phyloP scores from a whole-genome alignment of 176 grass and related monocot species.

The Raddia distichophylla region DNA sequence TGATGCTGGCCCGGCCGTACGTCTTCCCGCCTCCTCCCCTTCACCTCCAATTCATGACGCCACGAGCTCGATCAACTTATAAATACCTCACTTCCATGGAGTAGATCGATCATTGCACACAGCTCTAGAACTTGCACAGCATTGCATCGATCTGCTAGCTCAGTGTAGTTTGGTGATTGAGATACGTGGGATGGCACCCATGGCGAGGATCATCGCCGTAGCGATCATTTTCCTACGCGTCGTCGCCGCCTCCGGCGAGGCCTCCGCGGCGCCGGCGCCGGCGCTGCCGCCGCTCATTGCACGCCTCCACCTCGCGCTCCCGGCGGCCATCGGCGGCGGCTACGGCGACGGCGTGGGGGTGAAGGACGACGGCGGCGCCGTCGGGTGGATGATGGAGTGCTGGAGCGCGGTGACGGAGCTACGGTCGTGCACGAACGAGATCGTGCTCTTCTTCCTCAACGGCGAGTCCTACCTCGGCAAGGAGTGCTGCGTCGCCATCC shows the following conservation, averaged over 20 bases:
- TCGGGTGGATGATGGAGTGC: slow-evolving; percentile 54
- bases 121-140: background rate
- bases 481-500: slow-evolving; percentile 77
- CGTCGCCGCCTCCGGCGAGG: background rate
- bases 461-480: slow-evolving; percentile 73
- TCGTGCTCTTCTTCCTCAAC: slow-evolving; percentile 81
- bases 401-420: slow-evolving; percentile 65
- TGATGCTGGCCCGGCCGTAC: too few species aligned
- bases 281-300: background rate
- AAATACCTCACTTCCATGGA: background rate
- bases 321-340: background rate
- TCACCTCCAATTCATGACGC: too few species aligned
- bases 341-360: background rate
- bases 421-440: slow-evolving; percentile 68
- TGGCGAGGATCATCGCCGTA: background rate
- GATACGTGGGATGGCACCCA: background rate
- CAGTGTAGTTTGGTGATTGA: background rate
- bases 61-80: too few species aligned
- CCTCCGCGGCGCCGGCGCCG: background rate
- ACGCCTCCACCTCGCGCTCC: background rate
- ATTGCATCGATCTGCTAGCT: too few species aligned
- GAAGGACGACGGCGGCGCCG: background rate
- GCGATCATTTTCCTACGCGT: background rate
- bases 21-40: too few species aligned
- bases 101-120: background rate